Percentiles rank a stretch among this genome's conserved stretches.
These are phyloP conservation scores for Salvia rosmarinus DNA, from an alignment of 257 asterid genomes.

Conservation along the genomic window DNA sequence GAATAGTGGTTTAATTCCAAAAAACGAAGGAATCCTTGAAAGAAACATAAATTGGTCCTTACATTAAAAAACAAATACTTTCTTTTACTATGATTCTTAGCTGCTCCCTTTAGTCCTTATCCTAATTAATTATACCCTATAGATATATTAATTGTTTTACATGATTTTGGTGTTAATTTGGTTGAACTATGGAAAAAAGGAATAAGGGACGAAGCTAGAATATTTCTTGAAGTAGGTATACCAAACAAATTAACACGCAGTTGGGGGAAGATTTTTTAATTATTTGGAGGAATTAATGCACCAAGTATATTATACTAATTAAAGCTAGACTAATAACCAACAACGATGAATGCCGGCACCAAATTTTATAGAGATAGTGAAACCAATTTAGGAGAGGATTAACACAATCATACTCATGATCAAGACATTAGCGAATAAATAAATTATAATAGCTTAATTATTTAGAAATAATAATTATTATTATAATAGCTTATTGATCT, in stretches of 20 bases:
- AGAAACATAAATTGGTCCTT: slow-evolving; percentile 32
- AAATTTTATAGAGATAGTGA: neutral
- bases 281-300: neutral
- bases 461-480: too few species aligned
- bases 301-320: neutral
- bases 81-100: neutral
- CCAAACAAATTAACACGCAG: neutral
- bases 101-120: neutral
- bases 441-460: too few species aligned
- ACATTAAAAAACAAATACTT: neutral
- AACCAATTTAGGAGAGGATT: neutral
- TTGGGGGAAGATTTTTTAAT: neutral
- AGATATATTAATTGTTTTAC: neutral
- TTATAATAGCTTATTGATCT: neutral
- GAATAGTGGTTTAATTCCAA: neutral
- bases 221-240: slow-evolving; percentile 8
- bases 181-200: neutral
- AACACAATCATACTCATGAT: neutral
- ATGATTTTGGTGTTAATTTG: neutral
- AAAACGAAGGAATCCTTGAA: slow-evolving; percentile 28
- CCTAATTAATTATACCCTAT: neutral
- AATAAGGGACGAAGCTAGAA: neutral
- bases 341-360: neutral
- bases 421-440: neutral
- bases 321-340: neutral